Percentiles rank a stretch among this genome's conserved stretches.
phyloP scores from a whole-genome alignment of 805 yeast species.

The Wickerhamiella galacta region DNA sequence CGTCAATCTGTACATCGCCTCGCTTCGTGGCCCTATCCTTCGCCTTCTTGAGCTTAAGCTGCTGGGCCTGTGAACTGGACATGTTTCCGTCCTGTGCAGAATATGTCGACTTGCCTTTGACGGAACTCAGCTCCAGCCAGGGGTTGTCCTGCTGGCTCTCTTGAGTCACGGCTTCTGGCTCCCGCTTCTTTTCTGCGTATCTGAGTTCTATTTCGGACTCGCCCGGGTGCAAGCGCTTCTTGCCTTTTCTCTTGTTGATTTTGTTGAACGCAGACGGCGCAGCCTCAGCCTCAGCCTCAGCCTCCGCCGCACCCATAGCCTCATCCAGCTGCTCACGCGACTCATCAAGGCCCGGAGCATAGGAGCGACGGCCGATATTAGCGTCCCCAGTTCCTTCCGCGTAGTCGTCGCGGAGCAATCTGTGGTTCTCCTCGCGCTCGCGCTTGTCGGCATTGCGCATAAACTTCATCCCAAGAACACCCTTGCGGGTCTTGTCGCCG shows the following conservation, averaged over 20 bases:
- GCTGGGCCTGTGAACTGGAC: conserved; percentile 1
- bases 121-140: conserved; percentile 23
- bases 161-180: conserved; percentile 7
- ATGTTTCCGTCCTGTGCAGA: conserved; percentile 30
- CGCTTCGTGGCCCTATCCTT: conserved; percentile 19
- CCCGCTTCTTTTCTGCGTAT: conserved; percentile 1
- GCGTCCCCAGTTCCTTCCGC: conserved; percentile 18
- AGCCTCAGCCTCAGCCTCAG: conserved; percentile 8
- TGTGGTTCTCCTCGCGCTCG: conserved; percentile 40
- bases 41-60: conserved; percentile 20
- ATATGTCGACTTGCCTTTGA: conserved; percentile 34
- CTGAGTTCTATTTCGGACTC: conserved; percentile 5
- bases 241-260: too few species aligned
- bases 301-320: conserved; percentile 9
- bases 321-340: not conserved
- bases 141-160: conserved; percentile 20
- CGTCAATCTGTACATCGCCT: conserved; percentile 10
- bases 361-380: conserved; percentile 34
- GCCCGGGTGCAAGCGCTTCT: conserved; percentile 2
- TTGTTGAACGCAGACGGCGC: too few species aligned
- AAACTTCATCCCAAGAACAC: conserved; percentile 86
- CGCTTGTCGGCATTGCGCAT: conserved; percentile 80
- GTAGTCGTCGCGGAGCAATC: conserved; percentile 25
- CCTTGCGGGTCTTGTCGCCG: conserved; percentile 45
- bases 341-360: not conserved